Evolutionary conservation across 495 filamentous ascomycete species (phyloP).

Genomic region (Penicillium maclennaniae): DNA sequence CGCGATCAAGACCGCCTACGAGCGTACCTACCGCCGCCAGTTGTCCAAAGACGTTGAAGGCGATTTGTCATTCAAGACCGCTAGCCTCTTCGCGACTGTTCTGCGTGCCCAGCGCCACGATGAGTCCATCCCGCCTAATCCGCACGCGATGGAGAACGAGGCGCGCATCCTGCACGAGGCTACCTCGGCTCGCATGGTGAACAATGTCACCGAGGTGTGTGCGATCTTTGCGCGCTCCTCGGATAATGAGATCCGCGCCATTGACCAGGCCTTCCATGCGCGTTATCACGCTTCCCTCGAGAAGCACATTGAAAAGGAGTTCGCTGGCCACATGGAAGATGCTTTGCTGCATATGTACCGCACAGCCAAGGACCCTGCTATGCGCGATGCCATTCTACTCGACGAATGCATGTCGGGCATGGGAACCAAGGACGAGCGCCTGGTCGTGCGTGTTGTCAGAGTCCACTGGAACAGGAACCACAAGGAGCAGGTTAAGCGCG

Average conservation of each 20-base stretch:
- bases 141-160: slow-evolving; percentile 64
- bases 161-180: slow-evolving; percentile 68
- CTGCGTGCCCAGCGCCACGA: slow-evolving; percentile 67
- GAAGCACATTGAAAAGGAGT: slow-evolving; percentile 70
- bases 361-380: slow-evolving; percentile 72
- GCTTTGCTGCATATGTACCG: slow-evolving; percentile 75
- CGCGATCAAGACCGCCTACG: slow-evolving; percentile 75
- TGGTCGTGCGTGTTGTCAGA: slow-evolving; percentile 70
- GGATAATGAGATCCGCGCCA: slow-evolving; percentile 76
- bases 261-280: slow-evolving; percentile 63
- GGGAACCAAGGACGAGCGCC: slow-evolving; percentile 79
- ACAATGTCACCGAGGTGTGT: slow-evolving; percentile 74
- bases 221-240: slow-evolving; percentile 67
- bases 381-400: slow-evolving; percentile 73
- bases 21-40: slow-evolving; percentile 53
- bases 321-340: slow-evolving; percentile 88
- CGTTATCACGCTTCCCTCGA: slow-evolving; percentile 64
- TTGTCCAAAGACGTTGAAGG: slow-evolving; percentile 67
- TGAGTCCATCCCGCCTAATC: slow-evolving; percentile 68
- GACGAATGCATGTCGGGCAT: slow-evolving; percentile 83
- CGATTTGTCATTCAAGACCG: slow-evolving; percentile 82
- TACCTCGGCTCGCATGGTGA: slow-evolving; percentile 64
- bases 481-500: slow-evolving; percentile 67
- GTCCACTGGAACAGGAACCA: slow-evolving; percentile 74
- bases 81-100: slow-evolving; percentile 73